Percentiles rank a stretch among this genome's conserved stretches.
Conservation (phyloP, 257 asterid genomes). For the Mitragyna speciosa region DNA sequence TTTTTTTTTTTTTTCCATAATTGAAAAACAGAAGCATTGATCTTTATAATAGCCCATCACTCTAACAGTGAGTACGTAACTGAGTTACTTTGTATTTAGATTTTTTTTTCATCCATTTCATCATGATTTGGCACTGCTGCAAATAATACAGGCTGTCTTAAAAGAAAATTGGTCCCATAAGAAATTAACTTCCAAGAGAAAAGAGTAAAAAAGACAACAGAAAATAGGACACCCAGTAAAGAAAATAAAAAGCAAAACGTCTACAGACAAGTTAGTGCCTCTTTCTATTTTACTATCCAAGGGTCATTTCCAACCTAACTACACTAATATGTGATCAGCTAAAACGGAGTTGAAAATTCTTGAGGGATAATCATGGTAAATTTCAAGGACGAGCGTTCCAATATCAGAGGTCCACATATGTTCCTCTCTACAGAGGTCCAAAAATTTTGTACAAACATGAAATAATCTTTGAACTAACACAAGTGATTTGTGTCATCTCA, state of each 20-base stretch:
- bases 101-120: neutral
- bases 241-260: neutral
- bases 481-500: no score
- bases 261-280: neutral
- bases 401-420: neutral
- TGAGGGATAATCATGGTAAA: neutral
- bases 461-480: neutral
- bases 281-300: neutral
- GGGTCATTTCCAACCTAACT: neutral
- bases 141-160: conserved; percentile 8
- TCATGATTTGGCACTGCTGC: neutral
- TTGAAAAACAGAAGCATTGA: neutral
- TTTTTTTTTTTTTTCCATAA: neutral
- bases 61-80: neutral
- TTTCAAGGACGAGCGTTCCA: neutral
- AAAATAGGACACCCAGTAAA: neutral
- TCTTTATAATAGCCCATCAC: neutral
- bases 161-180: neutral
- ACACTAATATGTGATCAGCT: neutral
- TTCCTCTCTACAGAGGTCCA: neutral
- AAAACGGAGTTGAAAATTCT: neutral
- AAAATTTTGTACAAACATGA: neutral
- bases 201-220: neutral
- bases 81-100: neutral
- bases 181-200: conserved; percentile 4